Base-by-base conservation (phyloP, 2,329 filamentous ascomycete genomes). In the Microdochium nivale region DNA sequence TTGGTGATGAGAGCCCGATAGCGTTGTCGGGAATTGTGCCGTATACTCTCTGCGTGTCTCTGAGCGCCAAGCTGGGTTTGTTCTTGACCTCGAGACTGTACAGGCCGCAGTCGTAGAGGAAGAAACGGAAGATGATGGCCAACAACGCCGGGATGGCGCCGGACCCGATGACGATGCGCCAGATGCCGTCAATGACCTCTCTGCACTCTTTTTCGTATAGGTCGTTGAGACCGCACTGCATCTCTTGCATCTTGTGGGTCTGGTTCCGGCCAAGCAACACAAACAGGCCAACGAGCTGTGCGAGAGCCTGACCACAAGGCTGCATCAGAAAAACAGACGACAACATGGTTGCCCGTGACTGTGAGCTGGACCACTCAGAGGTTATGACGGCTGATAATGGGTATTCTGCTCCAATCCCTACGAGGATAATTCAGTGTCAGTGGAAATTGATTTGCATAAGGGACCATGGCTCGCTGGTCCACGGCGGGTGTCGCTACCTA, bases 241-340 rank as follows among this genome's bases (percentile, higher is more conserved):
- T 68, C 3, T 62, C 71, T 37, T 71, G 65, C 19, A 78, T 60
- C 25, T 70, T 61, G 48, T 71, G 68, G 16, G 63, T 67, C 54
- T 65, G 60, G 52, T 76, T 47, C 24, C 51, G 47, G 19, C 75
- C 73, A 2, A 78, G 65, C 11, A 78, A 61, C 10, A 78, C 75
- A 65, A 70, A 74, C 3, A 85, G 66, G 3, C 80, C 79, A 11
- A 86, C 79, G 4, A 84, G 65, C 55, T 84, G 83, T 14, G 83
- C 83, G 1, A 83, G 70, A 2, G 85, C 77, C 60, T 87, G 83
- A 5, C 84, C 84, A 9, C 87, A 68, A 1, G 84, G 82, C 57
- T 87, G 84, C 78, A 85, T 86, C 58, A 85, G 74, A 62, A 87
- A 87, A 30, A 87, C 82, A 3, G 76, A 77, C 5, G 83, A 80